Evolutionary conservation across 768 basidiomycete species (phyloP), one percentile per base, ranked within the genome.

Genomic region (Cyclocybe cylindracea): DNA sequence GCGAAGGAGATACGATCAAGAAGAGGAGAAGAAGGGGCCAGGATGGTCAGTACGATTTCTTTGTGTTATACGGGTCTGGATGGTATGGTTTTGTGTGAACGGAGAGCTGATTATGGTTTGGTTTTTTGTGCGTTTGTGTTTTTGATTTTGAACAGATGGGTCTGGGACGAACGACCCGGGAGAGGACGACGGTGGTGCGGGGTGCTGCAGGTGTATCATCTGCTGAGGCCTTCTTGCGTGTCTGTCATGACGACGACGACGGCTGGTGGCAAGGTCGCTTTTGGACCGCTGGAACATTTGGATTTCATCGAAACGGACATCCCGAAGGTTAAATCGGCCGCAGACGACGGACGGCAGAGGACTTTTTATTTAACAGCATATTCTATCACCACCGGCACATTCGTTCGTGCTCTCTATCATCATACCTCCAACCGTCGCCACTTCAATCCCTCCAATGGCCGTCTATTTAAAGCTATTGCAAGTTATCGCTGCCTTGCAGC

Each of bases 1-100:
- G 74, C 10, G 78, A 84, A 19, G 79, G 76, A 37, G 76, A 77
- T 10, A 64, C 73, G 3, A 62, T 77, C 36, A 82, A 80, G 70
- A 88, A 89, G 68, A 85, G 83, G 65, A 76, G 72, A 47, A 61
- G 57, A 44, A 63, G 68, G 33, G 64, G 64, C 32, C 58, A 52
- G 11, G 65, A 68, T 57, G 66, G 73, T 71, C 41, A 62, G 69
- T 52, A 42, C 35, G 29, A 31, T 18, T 24, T 24, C 51, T 32
- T 14, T 10, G 5, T 24, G 44, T 49, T n/a, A 10, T 16, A 16
- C 24, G 24, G 24, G 24, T 2, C 24, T 24, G 24, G 24, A 5
- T 24, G 24, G 24, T 24, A 24, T 24, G 24, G 24, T 24, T 5
- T 24, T 24, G 24, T 24, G 24, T 24, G 24, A 24, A 24, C 5